phyloP scores from a whole-genome alignment of 495 filamentous ascomycete genomes.

The Trichocladium uniseriatum region DNA sequence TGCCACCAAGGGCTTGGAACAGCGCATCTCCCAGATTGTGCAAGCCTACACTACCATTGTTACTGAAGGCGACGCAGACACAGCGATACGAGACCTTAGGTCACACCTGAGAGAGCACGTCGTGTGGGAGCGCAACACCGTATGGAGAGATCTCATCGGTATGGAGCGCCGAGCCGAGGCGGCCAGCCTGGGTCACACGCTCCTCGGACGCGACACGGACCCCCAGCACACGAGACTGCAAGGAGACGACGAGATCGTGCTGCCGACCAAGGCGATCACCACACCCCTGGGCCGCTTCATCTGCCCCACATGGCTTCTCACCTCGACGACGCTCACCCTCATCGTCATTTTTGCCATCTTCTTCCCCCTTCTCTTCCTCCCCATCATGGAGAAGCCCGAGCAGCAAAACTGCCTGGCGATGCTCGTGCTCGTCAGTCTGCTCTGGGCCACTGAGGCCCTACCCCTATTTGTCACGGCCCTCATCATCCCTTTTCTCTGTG shows the following conservation, averaged over 20 bases:
- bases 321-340: constrained; percentile 69
- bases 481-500: constrained; percentile 85
- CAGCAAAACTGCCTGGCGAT: constrained; percentile 95
- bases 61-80: constrained; percentile 63
- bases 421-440: constrained; percentile 82
- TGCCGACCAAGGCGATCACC: constrained; percentile 53
- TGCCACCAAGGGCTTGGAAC: constrained; percentile 61
- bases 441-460: constrained; percentile 98
- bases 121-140: constrained; percentile 97
- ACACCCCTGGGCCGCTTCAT: constrained; percentile 75
- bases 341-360: constrained; percentile 64
- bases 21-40: constrained; percentile 63
- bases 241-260: constrained; percentile 58
- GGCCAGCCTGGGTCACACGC: constrained; percentile 77
- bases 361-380: constrained; percentile 56
- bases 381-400: constrained; percentile 72
- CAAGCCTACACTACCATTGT: constrained; percentile 69
- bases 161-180: constrained; percentile 95
- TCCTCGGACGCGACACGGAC: constrained; percentile 68
- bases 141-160: constrained; percentile 98
- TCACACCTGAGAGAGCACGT: constrained; percentile 94
- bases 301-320: constrained; percentile 75
- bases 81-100: constrained; percentile 74
- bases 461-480: constrained; percentile 96
- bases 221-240: constrained; percentile 62